phyloP scores from a whole-genome alignment of 768 basidiomycete species.

The Vishniacozyma victoriae region DNA sequence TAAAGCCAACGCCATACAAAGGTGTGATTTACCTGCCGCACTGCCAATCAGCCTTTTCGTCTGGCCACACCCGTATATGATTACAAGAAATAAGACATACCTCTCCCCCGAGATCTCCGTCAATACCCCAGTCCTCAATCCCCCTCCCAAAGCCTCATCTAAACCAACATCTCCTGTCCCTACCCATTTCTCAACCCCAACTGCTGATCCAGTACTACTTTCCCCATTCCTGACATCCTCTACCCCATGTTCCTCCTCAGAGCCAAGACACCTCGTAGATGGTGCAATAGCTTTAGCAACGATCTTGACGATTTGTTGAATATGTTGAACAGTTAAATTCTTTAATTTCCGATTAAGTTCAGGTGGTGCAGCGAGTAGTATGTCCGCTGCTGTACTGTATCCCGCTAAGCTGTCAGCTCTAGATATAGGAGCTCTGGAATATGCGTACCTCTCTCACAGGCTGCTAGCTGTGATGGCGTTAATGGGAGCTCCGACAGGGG shows the following conservation, averaged over 20 bases:
- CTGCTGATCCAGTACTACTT: neutral
- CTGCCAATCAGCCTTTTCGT: conserved; percentile 49
- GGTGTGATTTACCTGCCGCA: conserved; percentile 88
- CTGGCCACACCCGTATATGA: neutral
- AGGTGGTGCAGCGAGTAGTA: conserved; percentile 20
- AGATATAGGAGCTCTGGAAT: no score
- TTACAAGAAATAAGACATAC: conserved; percentile 49
- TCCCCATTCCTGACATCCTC: conserved; percentile 25
- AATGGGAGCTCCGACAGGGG: conserved; percentile 24
- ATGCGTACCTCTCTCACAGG: conserved; percentile 32
- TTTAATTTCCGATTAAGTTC: conserved; percentile 29
- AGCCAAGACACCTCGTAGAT: neutral
- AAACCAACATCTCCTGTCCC: conserved; percentile 69
- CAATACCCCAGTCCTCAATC: conserved; percentile 68
- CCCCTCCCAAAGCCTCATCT: conserved; percentile 69
- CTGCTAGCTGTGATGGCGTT: conserved; percentile 17
- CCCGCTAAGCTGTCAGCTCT: conserved; percentile 13
- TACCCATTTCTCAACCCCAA: conserved; percentile 44
- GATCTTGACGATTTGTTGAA: neutral
- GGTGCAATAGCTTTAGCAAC: neutral
- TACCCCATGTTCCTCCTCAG: conserved; percentile 3
- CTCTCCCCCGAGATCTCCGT: conserved; percentile 89
- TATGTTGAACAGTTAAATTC: neutral
- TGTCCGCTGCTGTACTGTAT: conserved; percentile 21
- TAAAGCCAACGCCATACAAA: conserved; percentile 77